phyloP scores from a whole-genome alignment of 768 basidiomycete species.

The Xerocomellus amylosporus region DNA sequence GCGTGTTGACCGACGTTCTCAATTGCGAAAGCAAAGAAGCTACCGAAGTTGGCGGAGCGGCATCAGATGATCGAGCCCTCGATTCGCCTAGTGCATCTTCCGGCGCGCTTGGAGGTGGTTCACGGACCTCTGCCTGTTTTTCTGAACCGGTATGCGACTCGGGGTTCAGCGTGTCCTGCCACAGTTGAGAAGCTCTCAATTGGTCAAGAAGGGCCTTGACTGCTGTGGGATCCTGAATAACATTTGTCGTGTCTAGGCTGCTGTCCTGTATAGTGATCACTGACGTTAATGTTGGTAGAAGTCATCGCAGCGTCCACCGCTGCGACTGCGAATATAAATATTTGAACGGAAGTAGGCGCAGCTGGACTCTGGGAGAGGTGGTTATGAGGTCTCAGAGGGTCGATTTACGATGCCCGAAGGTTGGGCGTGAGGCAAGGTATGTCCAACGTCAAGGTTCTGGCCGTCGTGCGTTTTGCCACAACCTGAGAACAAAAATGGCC shows the following conservation, averaged over 20 bases:
- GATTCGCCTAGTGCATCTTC: constrained; percentile 7
- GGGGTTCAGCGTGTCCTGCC: constrained; percentile 48
- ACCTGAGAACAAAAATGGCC: no score
- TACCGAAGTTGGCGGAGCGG: constrained; percentile 41
- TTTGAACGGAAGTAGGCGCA: background rate
- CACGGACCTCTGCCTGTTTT: constrained; percentile 1
- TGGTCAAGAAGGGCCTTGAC: constrained; percentile 72
- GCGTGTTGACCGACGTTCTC: constrained; percentile 33
- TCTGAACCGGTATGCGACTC: background rate
- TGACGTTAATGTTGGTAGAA: constrained; percentile 62
- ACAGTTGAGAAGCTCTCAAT: constrained; percentile 63
- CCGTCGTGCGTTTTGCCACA: background rate
- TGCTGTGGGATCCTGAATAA: constrained; percentile 56
- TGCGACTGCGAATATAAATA: background rate
- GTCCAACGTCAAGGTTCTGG: background rate
- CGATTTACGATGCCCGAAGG: background rate
- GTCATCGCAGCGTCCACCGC: background rate
- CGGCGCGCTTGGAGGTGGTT: constrained; percentile 4
- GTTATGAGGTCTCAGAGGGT: background rate
- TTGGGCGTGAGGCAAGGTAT: background rate
- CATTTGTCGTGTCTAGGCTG: background rate
- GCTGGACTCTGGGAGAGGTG: background rate
- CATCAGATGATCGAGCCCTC: background rate
- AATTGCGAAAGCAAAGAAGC: constrained; percentile 64
- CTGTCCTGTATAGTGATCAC: background rate